Conservation (phyloP, 495 filamentous ascomycete genomes). For the Tuber calosporum region DNA sequence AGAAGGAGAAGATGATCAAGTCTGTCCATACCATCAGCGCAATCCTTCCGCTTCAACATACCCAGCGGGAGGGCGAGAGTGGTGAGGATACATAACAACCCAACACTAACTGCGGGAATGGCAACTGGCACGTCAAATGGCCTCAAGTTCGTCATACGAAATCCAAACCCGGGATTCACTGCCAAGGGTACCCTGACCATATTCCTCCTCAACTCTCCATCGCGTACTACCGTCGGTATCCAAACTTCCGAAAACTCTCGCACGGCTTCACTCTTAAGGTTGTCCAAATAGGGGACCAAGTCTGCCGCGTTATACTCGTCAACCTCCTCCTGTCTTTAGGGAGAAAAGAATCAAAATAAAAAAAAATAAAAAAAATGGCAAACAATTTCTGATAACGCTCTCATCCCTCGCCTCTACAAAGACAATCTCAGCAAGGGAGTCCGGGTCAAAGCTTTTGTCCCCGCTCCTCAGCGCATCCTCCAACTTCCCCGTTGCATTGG, state of each 20-base stretch:
- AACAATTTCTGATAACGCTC: slow-evolving; percentile 43
- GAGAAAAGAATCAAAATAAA: background rate
- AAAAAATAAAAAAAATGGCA: background rate
- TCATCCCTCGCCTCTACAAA: slow-evolving; percentile 56
- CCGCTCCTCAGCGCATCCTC: slow-evolving; percentile 51
- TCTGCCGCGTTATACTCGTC: background rate
- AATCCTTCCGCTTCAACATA: background rate
- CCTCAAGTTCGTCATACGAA: slow-evolving; percentile 55
- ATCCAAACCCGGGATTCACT: slow-evolving; percentile 58
- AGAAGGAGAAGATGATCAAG: slow-evolving; percentile 66
- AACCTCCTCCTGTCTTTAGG: background rate
- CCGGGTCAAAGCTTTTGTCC: slow-evolving; percentile 59
- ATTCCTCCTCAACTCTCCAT: slow-evolving; percentile 26
- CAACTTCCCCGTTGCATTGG: slow-evolving; percentile 59
- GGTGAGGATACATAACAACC: slow-evolving; percentile 50
- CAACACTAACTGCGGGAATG: slow-evolving; percentile 57
- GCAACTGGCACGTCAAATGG: slow-evolving; percentile 55
- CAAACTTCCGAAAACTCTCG: slow-evolving; percentile 1
- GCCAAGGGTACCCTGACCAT: slow-evolving; percentile 52
- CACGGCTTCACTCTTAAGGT: background rate
- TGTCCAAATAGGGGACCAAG: background rate
- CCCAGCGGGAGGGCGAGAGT: too few species aligned
- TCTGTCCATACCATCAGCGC: slow-evolving; percentile 32
- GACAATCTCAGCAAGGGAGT: slow-evolving; percentile 55
- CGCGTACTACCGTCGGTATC: background rate